phyloP scores from a whole-genome alignment of 2,329 filamentous ascomycete genomes.

The Chrysosporium keratinophilum region DNA sequence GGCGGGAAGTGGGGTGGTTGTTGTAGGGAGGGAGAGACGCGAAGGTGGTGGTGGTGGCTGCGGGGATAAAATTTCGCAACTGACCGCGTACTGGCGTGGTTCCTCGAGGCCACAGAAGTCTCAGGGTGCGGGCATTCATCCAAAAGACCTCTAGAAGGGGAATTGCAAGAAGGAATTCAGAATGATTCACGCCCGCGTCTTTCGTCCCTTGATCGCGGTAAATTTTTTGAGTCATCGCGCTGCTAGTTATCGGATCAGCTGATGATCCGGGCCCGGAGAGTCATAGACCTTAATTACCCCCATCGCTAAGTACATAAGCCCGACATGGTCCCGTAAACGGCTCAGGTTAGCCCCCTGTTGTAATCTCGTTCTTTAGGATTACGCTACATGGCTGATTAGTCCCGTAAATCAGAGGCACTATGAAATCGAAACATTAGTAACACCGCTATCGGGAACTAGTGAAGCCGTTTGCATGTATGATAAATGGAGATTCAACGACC shows the following conservation, averaged over 20 bases:
- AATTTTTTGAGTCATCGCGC: neutral
- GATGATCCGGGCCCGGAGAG: neutral
- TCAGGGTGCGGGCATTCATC: constrained; percentile 1
- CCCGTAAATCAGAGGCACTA: too few species aligned
- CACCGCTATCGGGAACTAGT: too few species aligned
- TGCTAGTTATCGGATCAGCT: neutral
- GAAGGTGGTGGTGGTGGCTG: neutral
- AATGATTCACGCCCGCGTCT: neutral
- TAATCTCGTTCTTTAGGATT: neutral
- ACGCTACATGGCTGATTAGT: too few species aligned
- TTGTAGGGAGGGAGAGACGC: neutral
- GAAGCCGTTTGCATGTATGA: too few species aligned
- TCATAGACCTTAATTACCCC: too few species aligned
- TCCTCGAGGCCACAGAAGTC: constrained; percentile 7
- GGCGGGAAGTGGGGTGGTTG: neutral
- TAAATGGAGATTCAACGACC: too few species aligned
- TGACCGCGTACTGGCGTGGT: neutral
- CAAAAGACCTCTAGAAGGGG: neutral
- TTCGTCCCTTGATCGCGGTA: neutral
- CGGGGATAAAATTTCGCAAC: constrained; percentile 10
- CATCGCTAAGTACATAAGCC: too few species aligned
- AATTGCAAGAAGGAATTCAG: neutral
- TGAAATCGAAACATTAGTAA: too few species aligned
- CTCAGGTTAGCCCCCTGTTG: too few species aligned
- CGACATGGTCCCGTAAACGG: too few species aligned